Evolutionary conservation across 2,329 filamentous ascomycete genomes (phyloP), one percentile per base, ranked within the genome.

Genomic region (Neocatenulostroma microsporum): DNA sequence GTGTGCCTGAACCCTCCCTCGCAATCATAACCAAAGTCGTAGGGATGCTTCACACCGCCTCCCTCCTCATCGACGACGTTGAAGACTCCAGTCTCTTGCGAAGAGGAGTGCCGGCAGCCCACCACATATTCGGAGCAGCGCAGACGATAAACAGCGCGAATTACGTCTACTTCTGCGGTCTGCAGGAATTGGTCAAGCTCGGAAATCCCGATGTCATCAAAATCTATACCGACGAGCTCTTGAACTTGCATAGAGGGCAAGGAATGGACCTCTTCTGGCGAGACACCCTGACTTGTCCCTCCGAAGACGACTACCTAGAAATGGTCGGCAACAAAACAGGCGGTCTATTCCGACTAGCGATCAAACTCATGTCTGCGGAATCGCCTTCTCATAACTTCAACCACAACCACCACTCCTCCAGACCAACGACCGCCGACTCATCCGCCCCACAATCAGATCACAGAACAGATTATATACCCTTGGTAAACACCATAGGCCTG

Each of bases 271-370:
- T 94, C 24, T 91, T 84, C 67, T 94, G 87, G 86, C 74, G 84
- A 39, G 84, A 91, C 62, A 85, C 80, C 18, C 68, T 91, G 41
- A 88, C 81, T 14, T 89, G 84, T 60, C 85, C 85, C 11, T 83
- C 76, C 33, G 85, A 91, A 62, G 83, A 87, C 48, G 85, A 93
- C 63, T 94, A 94, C 63, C 73, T 93, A n/a, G 83, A 93, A 59
- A 93, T 94, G 86, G 85, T 94, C 9, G 77, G 77, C 51, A 88
- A 93, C 65, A 94, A 94, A 66, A 94, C 86, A 0, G 86, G 85
- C 35, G 86, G 86, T 0, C 70, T 94, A 2, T 94, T 94, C 67
- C 74, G 85, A 26, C 66, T 94, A 8, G 84, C 83, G 26, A 80
- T 93, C 57, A 86, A 88, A 64, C 73, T 93, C 20, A 93, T 94